Percentiles rank a stretch among this genome's conserved stretches.
Conservation (phyloP, 2,329 filamentous ascomycete genomes). For the Clarireedia hainanense region DNA sequence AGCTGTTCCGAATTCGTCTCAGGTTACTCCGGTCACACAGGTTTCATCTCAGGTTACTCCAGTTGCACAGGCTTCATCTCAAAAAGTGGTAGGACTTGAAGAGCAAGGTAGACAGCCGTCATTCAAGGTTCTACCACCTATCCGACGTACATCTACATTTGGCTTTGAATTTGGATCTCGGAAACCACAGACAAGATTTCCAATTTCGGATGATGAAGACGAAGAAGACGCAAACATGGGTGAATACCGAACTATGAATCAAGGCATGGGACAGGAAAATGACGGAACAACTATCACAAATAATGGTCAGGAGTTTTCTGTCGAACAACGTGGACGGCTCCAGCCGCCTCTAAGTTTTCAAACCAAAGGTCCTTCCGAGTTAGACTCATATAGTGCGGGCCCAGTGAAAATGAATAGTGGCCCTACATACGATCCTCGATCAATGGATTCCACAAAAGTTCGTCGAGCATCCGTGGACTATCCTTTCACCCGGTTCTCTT, state of each 20-base stretch:
- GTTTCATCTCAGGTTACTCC: background rate
- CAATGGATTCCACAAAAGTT: background rate
- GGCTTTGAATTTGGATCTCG: conserved; percentile 33
- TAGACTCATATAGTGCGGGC: background rate
- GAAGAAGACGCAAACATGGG: background rate
- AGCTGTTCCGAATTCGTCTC: conserved; percentile 5
- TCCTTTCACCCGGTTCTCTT: background rate
- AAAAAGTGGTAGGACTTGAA: background rate
- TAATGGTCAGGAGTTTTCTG: too few species aligned
- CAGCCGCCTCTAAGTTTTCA: background rate
- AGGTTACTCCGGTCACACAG: background rate
- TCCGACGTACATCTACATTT: conserved; percentile 50
- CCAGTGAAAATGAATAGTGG: background rate
- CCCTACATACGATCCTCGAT: background rate
- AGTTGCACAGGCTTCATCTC: background rate
- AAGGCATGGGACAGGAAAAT: background rate
- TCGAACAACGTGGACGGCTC: too few species aligned
- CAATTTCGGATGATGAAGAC: conserved; percentile 22
- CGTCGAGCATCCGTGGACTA: background rate
- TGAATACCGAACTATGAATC: background rate
- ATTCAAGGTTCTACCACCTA: conserved; percentile 46
- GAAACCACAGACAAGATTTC: conserved; percentile 23
- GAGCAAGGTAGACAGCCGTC: conserved; percentile 13
- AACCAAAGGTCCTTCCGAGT: background rate
- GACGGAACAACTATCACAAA: background rate